phyloP scores from a whole-genome alignment of 148 eudicot species.

The Rheum nobile region DNA sequence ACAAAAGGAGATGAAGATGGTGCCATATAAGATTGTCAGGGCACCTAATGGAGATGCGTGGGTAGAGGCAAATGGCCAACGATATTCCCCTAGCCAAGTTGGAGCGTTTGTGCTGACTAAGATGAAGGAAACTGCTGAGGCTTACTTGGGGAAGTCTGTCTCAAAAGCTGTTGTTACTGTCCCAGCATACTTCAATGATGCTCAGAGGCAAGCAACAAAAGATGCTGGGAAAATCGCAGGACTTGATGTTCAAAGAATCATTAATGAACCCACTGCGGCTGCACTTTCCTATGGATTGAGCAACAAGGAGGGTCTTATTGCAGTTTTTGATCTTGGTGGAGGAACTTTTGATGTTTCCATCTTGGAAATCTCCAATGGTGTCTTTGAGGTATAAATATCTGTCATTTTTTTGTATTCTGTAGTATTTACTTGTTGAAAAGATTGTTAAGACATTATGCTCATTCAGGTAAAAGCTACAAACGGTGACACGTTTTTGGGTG shows the following conservation, averaged over 20 bases:
- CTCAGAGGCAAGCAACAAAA: slow-evolving; percentile 95
- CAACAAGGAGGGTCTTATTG: slow-evolving; percentile 91
- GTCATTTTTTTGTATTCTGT: neutral
- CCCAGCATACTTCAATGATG: slow-evolving; percentile 95
- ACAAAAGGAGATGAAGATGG: slow-evolving; percentile 95
- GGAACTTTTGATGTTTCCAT: slow-evolving; percentile 98
- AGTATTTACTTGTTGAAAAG: neutral
- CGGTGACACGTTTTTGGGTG: slow-evolving; percentile 96
- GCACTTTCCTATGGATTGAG: slow-evolving; percentile 94
- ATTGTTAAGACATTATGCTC: neutral
- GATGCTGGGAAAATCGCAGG: slow-evolving; percentile 96
- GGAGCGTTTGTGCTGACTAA: slow-evolving; percentile 85
- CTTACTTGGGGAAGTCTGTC: slow-evolving; percentile 74
- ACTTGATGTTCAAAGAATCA: slow-evolving; percentile 86
- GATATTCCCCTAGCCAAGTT: slow-evolving; percentile 87
- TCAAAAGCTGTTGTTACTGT: slow-evolving; percentile 85
- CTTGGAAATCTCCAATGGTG: slow-evolving; percentile 86
- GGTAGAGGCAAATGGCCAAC: slow-evolving; percentile 94
- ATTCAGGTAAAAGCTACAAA: slow-evolving; percentile 94
- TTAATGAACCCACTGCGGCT: slow-evolving; percentile 98
- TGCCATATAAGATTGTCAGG: slow-evolving; percentile 75
- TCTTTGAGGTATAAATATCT: slow-evolving; percentile 62
- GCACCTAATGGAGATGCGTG: slow-evolving; percentile 99
- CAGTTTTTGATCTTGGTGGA: slow-evolving; percentile 97
- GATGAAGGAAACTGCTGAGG: slow-evolving; percentile 98